Percentiles rank a stretch among this genome's conserved stretches.
Evolutionary conservation across 352 stramenopile species (phyloP).

Genomic region (Globisporangium echinulatum): DNA sequence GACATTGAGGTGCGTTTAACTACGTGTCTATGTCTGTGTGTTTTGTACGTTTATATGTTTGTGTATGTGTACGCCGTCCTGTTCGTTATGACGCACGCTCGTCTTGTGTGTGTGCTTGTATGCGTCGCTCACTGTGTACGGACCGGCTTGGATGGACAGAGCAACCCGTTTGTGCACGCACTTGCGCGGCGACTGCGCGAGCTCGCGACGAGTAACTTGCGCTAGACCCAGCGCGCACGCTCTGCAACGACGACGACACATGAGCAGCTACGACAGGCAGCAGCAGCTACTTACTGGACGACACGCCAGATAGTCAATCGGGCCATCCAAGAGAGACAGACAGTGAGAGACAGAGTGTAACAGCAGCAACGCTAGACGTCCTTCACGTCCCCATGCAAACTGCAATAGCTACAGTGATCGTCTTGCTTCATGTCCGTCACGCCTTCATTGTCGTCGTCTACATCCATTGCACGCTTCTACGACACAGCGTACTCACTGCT

Average conservation of each 20-base stretch:
- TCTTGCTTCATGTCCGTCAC: conserved; percentile 2
- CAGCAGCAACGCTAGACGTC: no score
- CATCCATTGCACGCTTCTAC: background rate
- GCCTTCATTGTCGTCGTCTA: background rate
- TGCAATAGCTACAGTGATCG: background rate
- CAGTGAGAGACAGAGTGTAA: no score
- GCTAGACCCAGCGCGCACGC: background rate
- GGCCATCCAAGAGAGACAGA: background rate
- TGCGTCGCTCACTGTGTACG: no score
- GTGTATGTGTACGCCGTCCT: background rate
- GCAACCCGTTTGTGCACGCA: conserved; percentile 62
- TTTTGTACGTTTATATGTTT: conserved; percentile 1
- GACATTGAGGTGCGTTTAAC: conserved; percentile 48
- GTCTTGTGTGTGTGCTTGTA: conserved; percentile 6
- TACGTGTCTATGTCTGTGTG: background rate
- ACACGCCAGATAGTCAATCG: background rate
- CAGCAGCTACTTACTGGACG: background rate
- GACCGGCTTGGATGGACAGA: conserved; percentile 15
- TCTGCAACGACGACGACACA: no score
- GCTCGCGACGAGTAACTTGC: conserved; percentile 20
- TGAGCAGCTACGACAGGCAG: no score
- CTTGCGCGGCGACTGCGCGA: conserved; percentile 64
- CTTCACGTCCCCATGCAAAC: no score
- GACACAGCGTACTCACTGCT: no score
- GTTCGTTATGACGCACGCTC: conserved; percentile 3